Percentiles rank a stretch among this genome's conserved stretches.
These are phyloP conservation scores for Tinospora cordifolia DNA, from an alignment of 164 flowering plant species.

Conservation along the genomic window DNA sequence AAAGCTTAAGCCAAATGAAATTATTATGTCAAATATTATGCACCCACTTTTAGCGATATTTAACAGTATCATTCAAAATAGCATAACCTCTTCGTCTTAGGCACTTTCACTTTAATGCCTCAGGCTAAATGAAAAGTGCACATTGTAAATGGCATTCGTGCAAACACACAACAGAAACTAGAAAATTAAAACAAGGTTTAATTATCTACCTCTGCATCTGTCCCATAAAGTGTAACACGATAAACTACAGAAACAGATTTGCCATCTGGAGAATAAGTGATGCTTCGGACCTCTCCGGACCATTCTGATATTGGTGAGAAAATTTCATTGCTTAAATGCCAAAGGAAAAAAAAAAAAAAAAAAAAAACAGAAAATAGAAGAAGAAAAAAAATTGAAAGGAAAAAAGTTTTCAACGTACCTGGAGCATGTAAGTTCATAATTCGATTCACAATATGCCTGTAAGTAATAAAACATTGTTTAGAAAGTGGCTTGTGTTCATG, in stretches of 20 bases:
- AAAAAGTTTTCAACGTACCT: constrained; percentile 33
- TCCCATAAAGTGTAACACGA: constrained; percentile 5
- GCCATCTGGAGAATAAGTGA: constrained; percentile 7
- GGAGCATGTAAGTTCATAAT: constrained; percentile 88
- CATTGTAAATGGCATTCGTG: neutral
- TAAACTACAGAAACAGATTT: constrained; percentile 1
- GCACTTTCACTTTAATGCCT: too few relatives aligned
- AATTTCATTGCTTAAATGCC: neutral
- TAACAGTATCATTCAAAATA: too few relatives aligned
- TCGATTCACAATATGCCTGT: constrained; percentile 83
- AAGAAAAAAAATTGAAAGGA: too few relatives aligned
- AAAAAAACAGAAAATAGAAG: neutral
- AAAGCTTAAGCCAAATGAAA: too few relatives aligned
- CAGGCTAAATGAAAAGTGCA: too few relatives aligned
- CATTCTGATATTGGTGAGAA: constrained; percentile 1
- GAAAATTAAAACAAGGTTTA: neutral
- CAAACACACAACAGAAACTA: neutral
- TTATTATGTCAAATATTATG: too few relatives aligned
- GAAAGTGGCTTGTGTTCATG: neutral
- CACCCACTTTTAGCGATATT: too few relatives aligned
- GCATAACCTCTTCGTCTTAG: too few relatives aligned
- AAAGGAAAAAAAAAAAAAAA: neutral
- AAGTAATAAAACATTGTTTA: constrained; percentile 14
- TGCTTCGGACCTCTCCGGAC: constrained; percentile 6
- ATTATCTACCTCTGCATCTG: neutral